Percentiles rank a stretch among this genome's conserved stretches.
phyloP scores from a whole-genome alignment of 345 rosid genomes.

The Hevea brasiliensis region DNA sequence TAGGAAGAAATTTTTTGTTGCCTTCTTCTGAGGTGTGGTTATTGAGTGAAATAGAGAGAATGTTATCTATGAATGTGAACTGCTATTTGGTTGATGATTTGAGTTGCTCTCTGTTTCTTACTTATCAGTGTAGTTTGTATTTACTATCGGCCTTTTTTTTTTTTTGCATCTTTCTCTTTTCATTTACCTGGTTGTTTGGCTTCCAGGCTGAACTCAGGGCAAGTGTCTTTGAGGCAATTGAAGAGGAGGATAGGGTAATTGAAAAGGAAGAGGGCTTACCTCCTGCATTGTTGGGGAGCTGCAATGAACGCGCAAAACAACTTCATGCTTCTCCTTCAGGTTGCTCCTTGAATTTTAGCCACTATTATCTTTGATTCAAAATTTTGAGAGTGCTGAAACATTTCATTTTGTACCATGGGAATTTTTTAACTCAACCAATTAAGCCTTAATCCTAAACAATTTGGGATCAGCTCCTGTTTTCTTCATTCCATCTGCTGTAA shows the following conservation, averaged over 20 bases:
- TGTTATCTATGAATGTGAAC: too few species aligned
- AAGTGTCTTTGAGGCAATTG: conserved; percentile 96
- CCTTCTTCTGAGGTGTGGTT: background rate
- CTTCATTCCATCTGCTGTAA: too few species aligned
- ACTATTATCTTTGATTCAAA: background rate
- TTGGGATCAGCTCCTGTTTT: too few species aligned
- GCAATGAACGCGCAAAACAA: conserved; percentile 83
- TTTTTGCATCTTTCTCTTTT: background rate
- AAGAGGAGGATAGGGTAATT: conserved; percentile 83
- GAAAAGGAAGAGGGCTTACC: conserved; percentile 78
- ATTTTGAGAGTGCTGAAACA: background rate
- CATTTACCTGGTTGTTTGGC: background rate
- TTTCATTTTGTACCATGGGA: background rate
- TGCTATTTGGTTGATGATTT: background rate
- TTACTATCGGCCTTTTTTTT: background rate
- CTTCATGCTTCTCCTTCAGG: conserved; percentile 98
- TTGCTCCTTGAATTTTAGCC: conserved; percentile 22
- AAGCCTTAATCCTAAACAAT: too few species aligned
- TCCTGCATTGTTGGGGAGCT: conserved; percentile 93
- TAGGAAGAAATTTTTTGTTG: background rate
- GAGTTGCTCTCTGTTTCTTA: background rate
- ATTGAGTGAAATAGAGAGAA: too few species aligned
- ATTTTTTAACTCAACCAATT: background rate
- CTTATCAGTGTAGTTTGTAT: background rate
- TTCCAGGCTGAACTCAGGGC: conserved; percentile 94